phyloP scores from a whole-genome alignment of 495 filamentous ascomycete species.

The Parathielavia appendiculata region DNA sequence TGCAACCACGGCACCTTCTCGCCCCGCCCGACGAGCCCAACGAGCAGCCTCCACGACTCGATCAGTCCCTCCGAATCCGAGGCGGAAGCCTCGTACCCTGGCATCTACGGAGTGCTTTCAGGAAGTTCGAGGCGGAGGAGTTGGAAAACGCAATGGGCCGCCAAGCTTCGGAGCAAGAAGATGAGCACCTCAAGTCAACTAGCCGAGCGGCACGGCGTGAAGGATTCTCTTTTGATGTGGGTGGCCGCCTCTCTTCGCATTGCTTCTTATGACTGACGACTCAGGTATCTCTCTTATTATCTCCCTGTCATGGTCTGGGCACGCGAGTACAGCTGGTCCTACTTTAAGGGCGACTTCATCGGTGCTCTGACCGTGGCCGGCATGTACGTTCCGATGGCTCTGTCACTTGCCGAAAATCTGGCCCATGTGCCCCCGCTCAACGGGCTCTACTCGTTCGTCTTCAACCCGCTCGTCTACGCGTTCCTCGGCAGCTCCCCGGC shows the following conservation, averaged over 20 bases:
- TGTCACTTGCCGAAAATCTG: conserved; percentile 90
- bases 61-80: conserved; percentile 24
- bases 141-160: conserved; percentile 36
- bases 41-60: conserved; percentile 39
- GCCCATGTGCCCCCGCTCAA: conserved; percentile 90
- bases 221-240: conserved; percentile 54
- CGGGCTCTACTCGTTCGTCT: conserved; percentile 90
- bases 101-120: conserved; percentile 20
- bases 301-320: conserved; percentile 89
- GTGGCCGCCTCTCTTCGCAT: conserved; percentile 15
- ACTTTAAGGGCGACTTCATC: conserved; percentile 77
- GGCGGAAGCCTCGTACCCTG: conserved; percentile 16
- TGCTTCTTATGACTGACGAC: not conserved
- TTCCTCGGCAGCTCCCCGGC: conserved; percentile 84
- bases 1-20: conserved; percentile 81
- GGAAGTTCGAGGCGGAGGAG: conserved; percentile 22
- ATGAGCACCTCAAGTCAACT: conserved; percentile 59
- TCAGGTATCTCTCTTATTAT: conserved; percentile 89
- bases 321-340: conserved; percentile 72
- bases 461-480: conserved; percentile 85
- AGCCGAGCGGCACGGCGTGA: conserved; percentile 56
- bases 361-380: conserved; percentile 88
- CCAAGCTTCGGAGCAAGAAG: conserved; percentile 48
- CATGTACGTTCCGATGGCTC: conserved; percentile 96
- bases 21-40: conserved; percentile 51